A percentile compares a stretch with the other conserved stretches of the same genome.
phyloP scores from a whole-genome alignment of 768 basidiomycete species.

The Tylopilus rubrobrunneus region DNA sequence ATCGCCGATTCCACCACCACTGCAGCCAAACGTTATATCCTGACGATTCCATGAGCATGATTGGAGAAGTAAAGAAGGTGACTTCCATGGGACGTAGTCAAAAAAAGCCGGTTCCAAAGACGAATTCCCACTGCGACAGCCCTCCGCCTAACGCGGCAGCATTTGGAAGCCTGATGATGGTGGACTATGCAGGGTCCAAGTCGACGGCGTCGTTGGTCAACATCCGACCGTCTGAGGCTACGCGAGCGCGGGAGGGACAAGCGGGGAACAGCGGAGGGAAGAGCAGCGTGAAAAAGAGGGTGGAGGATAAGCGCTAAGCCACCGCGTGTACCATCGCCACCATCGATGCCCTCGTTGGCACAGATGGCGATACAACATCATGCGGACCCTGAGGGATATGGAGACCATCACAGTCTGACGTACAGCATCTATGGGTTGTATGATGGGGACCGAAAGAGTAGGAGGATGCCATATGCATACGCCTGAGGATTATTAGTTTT shows the following conservation, averaged over 20 bases:
- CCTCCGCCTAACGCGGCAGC: constrained; percentile 40
- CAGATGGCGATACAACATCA: constrained; percentile 67
- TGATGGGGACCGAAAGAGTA: constrained; percentile 57
- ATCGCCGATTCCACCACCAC: constrained; percentile 42
- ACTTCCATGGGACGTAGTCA: constrained; percentile 25
- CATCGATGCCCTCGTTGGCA: constrained; percentile 64
- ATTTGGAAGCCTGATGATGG: constrained; percentile 58
- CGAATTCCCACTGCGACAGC: constrained; percentile 17
- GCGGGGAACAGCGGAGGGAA: constrained; percentile 13
- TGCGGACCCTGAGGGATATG: constrained; percentile 55
- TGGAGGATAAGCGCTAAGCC: constrained; percentile 48
- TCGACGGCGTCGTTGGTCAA: constrained; percentile 32
- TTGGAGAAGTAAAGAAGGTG: constrained; percentile 36
- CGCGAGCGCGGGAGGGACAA: constrained; percentile 27
- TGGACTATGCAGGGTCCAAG: constrained; percentile 47
- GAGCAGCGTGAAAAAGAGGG: constrained; percentile 31
- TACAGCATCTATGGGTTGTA: constrained; percentile 81
- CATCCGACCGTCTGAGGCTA: constrained; percentile 24
- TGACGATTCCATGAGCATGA: constrained; percentile 67
- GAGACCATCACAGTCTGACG: constrained; percentile 72
- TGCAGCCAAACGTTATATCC: constrained; percentile 63
- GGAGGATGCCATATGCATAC: constrained; percentile 24
- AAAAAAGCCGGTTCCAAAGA: constrained; percentile 33
- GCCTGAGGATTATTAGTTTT: constrained; percentile 3
- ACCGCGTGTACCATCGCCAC: constrained; percentile 78